Base-by-base conservation (phyloP, 306 rosid species). In the Fagus sylvatica region DNA sequence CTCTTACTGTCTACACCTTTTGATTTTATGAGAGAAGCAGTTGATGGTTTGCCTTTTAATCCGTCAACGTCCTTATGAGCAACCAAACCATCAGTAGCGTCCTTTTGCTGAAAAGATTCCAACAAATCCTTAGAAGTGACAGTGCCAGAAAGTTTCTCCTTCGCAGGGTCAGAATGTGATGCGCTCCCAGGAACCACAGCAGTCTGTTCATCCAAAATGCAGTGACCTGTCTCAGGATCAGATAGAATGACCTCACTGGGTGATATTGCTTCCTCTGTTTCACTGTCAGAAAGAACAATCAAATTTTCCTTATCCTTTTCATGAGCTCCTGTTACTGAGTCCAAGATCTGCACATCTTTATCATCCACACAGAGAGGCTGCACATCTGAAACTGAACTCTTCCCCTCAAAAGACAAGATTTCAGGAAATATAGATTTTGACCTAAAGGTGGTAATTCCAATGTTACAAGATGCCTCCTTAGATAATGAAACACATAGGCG, bases 211-310 rank as follows among this genome's bases (percentile, higher is more conserved):
- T 78, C 89, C 74, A 83, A 78, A 49, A 76, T 66, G 76, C 64
- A 43, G 56, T 40, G 78, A 51, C 84, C 85, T 57, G 71, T 57
- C 70, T 77, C 77, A 65, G 81, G 74, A 80, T 86, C 88, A 53
- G 85, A 75, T 79, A 69, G 73, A 80, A 73, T 74, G 83, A 62
- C 76, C 54, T 54, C 80, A 66, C 34, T 68, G 11, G 88, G 62
- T 74, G 64, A 72, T 71, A 72, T 68, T 53, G 84, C 75, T 76
- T 82, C 87, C 76, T 66, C 78, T 68, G 84, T 82, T 81, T 95
- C 98, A 79, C 91, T 96, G 84, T 95, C 98, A 59, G 97, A 95
- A 81, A 91, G 93, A 71, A 95, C 80, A 81, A 90, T 84, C 72
- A 86, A 30, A 70, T 79, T 72, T 76, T 81, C 81, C 49, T 37